These are phyloP conservation scores for Pseudonitzschia delicatissima DNA, from an alignment of 108 stramenopile species.

Conservation along the genomic window DNA sequence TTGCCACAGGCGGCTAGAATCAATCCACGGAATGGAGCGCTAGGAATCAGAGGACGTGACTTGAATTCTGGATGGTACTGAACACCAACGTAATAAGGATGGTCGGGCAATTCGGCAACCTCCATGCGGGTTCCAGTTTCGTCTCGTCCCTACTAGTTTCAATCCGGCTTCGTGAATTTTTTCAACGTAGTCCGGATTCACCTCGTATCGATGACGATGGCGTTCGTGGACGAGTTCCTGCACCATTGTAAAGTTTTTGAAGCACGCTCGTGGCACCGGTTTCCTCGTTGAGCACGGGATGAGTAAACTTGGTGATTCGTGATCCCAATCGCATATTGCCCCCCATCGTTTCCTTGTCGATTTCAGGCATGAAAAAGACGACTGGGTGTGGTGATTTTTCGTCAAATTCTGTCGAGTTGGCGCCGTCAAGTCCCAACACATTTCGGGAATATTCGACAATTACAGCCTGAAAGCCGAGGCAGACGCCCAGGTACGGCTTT, in stretches of 20 bases:
- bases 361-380: slow-evolving; percentile 99
- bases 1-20: slow-evolving; percentile 83
- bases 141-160: slow-evolving; percentile 92
- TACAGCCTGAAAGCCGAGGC: slow-evolving; percentile 97
- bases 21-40: slow-evolving; percentile 95
- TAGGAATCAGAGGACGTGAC: slow-evolving; percentile 91
- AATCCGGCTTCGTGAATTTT: slow-evolving; percentile 88
- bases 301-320: slow-evolving; percentile 83
- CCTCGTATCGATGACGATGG: slow-evolving; percentile 99
- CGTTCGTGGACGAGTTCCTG: slow-evolving; percentile 79
- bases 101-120: slow-evolving; percentile 93
- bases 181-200: slow-evolving; percentile 95
- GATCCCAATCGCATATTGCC: slow-evolving; percentile 99
- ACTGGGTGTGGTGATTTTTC: slow-evolving; percentile 73
- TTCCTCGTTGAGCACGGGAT: slow-evolving; percentile 37
- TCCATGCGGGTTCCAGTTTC: slow-evolving; percentile 96
- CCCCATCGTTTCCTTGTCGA: slow-evolving; percentile 95
- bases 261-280: slow-evolving; percentile 45
- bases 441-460: slow-evolving; percentile 97
- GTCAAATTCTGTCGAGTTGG: slow-evolving; percentile 96
- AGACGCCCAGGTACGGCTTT: slow-evolving; percentile 93
- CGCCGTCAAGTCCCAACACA: slow-evolving; percentile 76
- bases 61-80: slow-evolving; percentile 99
- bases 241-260: slow-evolving; percentile 77
- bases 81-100: slow-evolving; percentile 97